Base-by-base conservation (phyloP, 2,329 filamentous ascomycete genomes). In the Orbilia ellipsospora region DNA sequence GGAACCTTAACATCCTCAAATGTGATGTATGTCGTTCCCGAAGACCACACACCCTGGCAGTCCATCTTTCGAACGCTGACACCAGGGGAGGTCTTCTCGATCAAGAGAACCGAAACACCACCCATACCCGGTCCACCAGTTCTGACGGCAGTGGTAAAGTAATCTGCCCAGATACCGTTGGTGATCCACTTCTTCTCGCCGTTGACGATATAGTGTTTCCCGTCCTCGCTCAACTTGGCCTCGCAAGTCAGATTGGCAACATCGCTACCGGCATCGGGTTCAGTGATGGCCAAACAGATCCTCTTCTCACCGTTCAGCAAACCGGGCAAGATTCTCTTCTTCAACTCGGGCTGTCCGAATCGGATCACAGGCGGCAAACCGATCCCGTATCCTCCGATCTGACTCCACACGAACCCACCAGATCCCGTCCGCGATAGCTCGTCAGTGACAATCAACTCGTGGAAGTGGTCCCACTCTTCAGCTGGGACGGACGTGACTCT, bases 111-210 rank as follows among this genome's bases (percentile, higher is more conserved):
- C 31, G 90, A 92, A 77, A 99, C 87, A 74, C 95, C 95, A 81
- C 94, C 94, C 94, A 97, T 98, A 79, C 95, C 95, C 23, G 88
- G 85, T 40, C 89, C 90, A 78, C 91, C 93, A 5, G 95, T 99
- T 75, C 95, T 90, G 45, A 99, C 95, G 26, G 94, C 95, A 13
- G 92, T 96, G 66, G 95, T 98, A 86, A 98, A 98, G 86, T 98
- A 99, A 83, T 99, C 95, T 77, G 87, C 88, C 93, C 93, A 97
- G 81, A 97, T 89, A 81, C 95, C 95, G 84, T 99, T 99, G 80
- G 94, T 98, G 83, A 98, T 98, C 94, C 95, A 98, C 85, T 99
- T 99, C 91, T 99, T 98, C 88, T 97, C 94, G 66, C 95, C 95
- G 81, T 98, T 99, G 84, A 99, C 95, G 79, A 98, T 98, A 84